Percentiles rank a stretch among this genome's conserved stretches.
These are phyloP conservation scores for Silene latifolia DNA, from an alignment of 148 eudicot species.

Conservation along the genomic window DNA sequence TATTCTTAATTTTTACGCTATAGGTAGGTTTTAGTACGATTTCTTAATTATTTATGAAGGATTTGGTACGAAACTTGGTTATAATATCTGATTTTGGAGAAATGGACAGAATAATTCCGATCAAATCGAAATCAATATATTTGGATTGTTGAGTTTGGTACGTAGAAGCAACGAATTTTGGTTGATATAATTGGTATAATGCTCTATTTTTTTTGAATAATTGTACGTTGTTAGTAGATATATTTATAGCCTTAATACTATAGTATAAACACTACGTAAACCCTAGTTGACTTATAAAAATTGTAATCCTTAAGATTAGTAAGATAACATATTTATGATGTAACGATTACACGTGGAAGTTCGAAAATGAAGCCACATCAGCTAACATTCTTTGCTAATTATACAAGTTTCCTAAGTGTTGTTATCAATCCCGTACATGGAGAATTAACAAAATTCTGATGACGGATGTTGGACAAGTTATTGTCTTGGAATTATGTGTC, in stretches of 20 bases:
- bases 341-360: conserved; percentile 18
- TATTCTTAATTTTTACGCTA: neutral
- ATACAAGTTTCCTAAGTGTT: neutral
- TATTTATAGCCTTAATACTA: neutral
- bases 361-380: conserved; percentile 7
- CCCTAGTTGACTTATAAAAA: conserved; percentile 11
- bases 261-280: neutral
- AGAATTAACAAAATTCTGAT: neutral
- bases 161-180: neutral
- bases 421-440: neutral
- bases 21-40: neutral
- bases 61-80: no score
- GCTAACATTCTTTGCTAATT: conserved; percentile 4
- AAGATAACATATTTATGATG: neutral
- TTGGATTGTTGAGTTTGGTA: neutral
- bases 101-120: no score
- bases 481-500: conserved; percentile 10
- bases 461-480: conserved; percentile 1
- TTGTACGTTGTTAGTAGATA: neutral
- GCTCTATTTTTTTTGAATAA: no score
- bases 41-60: no score
- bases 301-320: neutral
- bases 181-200: neutral
- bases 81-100: no score
- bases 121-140: neutral